phyloP scores from a whole-genome alignment of 2,329 filamentous ascomycete genomes.

The Aureobasidium sp. region DNA sequence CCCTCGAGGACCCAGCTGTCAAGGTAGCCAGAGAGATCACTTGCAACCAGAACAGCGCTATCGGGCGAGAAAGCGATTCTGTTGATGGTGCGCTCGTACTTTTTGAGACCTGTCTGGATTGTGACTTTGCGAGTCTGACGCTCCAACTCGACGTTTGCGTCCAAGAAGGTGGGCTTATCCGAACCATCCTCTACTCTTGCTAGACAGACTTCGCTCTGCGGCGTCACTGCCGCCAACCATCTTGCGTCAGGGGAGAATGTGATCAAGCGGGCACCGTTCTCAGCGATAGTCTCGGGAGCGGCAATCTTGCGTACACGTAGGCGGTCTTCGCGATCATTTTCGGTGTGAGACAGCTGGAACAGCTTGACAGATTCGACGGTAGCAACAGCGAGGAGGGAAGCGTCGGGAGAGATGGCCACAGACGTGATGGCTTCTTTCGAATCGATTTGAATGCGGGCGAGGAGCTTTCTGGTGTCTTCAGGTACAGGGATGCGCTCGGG shows the following conservation, averaged over 20 bases:
- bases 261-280: slow-evolving; percentile 61
- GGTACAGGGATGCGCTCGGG: slow-evolving; percentile 1
- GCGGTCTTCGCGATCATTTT: slow-evolving; percentile 26
- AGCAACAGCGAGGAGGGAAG: slow-evolving; percentile 67
- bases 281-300: slow-evolving; percentile 51
- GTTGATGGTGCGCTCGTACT: slow-evolving; percentile 71
- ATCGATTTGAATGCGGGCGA: slow-evolving; percentile 35
- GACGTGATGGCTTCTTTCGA: slow-evolving; percentile 78
- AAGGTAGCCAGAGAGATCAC: slow-evolving; percentile 76
- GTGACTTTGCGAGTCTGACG: slow-evolving; percentile 29
- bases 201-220: slow-evolving; percentile 39
- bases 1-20: slow-evolving; percentile 76
- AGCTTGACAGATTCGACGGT: slow-evolving; percentile 69
- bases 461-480: slow-evolving; percentile 38
- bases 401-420: slow-evolving; percentile 63
- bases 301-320: slow-evolving; percentile 66
- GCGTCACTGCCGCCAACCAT: slow-evolving; percentile 56
- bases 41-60: slow-evolving; percentile 68
- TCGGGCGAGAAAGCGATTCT: slow-evolving; percentile 73
- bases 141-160: slow-evolving; percentile 33
- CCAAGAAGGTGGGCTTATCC: slow-evolving; percentile 33
- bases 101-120: slow-evolving; percentile 42
- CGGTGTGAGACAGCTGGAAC: slow-evolving; percentile 56
- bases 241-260: slow-evolving; percentile 62
- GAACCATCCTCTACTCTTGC: slow-evolving; percentile 40